Evolutionary conservation across 352 stramenopile species (phyloP), one percentile per base, ranked within the genome.

Genomic region (Globisporangium rhizosaccharum): DNA sequence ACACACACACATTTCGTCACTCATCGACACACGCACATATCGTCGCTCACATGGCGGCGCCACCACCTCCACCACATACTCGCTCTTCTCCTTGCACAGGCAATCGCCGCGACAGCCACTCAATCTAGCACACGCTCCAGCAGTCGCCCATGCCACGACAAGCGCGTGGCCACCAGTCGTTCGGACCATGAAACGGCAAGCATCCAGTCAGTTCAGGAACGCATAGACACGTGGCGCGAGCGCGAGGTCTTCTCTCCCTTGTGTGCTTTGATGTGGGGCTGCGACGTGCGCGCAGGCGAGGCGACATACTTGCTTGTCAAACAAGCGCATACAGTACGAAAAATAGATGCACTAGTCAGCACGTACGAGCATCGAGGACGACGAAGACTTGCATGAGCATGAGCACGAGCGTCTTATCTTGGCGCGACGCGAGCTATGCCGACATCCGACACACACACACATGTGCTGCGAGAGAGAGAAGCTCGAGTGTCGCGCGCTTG

Each of bases 211-310:
- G 39, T 45, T 58, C 53, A 51, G 53, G 36, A 54, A 53, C 55
- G 26, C 55, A 61, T 48, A 61, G 55, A 61, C 33, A 61, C 45
- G 55, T 53, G 45, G 17, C 39, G 39, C 39, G 39, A 20, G 39
- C 17, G 33, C 17, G 39, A 45, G 39, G 39, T 45, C 39, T 17
- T 45, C 39, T 45, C 39, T 18, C 39, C 39, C n/a, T 3, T 6
- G 14, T 3, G 12, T 8, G 17, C 17, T 7, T 45, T 45, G 39
- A 17, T 45, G 14, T 45, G 12, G 39, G 14, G 39, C 17, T 45
- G 39, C 39, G 33, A 39, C 33, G 33, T 12, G 7, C 33, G 10
- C 33, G 33, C 33, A n/a, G 39, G 39, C 39, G 39, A 45, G 39
- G 39, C 39, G 39, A 45, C 39, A n/a, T 45, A 6, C 39, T 45